Base-by-base conservation (phyloP, 352 stramenopile genomes). In the Globisporangium paddicum region DNA sequence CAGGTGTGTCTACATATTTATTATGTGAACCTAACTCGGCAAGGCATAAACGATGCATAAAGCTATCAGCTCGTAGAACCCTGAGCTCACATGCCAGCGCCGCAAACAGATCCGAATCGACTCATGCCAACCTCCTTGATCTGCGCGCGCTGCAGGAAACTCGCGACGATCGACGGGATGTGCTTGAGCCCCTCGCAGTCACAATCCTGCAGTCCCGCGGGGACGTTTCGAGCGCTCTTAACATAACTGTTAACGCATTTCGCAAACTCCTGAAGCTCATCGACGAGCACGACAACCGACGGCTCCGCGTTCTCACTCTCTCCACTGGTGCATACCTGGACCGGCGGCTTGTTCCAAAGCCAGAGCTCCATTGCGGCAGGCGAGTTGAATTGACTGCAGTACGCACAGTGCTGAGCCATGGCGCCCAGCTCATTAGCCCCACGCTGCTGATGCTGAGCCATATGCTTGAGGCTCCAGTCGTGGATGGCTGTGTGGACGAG, bases 361-460 rank as follows among this genome's bases (percentile, higher is more conserved):
- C 52, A 58, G 23, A 58, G 26, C 38, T 37, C 38, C 37, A 58
- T 40, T 5, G 52, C 52, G 1, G 16, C 52, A 28, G 38, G 25
- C 16, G 52, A 58, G 19, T 50, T 49, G 38, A 58, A 58, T 16
- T 58, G 26, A 4, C 28, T 49, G 26, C 38, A 58, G 37, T 58
- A 58, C 23, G 37, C 23, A 11, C 52, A 40, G 21, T 26, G 41
- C 9, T 48, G 41, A 13, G 41, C 3, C 19, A 28, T 30, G n/a
- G n/a, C n/a, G n/a, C n/a, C n/a, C n/a, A n/a, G n/a, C n/a, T n/a
- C n/a, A n/a, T n/a, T n/a, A n/a, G n/a, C 4, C 35, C 18, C 1
- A 5, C 4, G 10, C 35, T 46, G 19, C 11, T 25, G 40, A 5
- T 7, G 11, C 40, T 46, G 40, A 18, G 10, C 13, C n/a, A 11